These are phyloP conservation scores for Xylaria sp. DNA, from an alignment of 2,329 filamentous ascomycete genomes.

Conservation along the genomic window DNA sequence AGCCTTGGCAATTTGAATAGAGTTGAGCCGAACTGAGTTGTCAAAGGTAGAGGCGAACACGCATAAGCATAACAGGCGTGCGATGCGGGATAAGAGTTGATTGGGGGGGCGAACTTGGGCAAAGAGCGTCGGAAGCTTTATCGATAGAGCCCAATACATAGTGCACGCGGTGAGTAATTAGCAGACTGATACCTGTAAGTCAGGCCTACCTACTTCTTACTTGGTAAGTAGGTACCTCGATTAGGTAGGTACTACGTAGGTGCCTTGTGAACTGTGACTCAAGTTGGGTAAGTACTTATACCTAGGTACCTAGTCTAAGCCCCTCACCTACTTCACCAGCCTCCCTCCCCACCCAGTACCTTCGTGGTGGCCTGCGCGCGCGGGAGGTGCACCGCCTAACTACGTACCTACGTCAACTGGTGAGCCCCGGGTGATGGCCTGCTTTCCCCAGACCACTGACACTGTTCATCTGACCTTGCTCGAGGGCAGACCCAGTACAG, in stretches of 20 bases:
- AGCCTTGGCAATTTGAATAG: neutral
- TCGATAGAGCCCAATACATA: slow-evolving; percentile 5
- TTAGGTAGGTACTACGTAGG: neutral
- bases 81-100: neutral
- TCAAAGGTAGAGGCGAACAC: neutral
- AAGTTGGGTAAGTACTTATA: too few relatives aligned
- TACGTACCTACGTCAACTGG: slow-evolving; percentile 15
- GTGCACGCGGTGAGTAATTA: neutral
- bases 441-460: slow-evolving; percentile 16
- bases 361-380: too few relatives aligned
- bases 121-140: slow-evolving; percentile 18
- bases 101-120: slow-evolving; percentile 3
- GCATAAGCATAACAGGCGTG: neutral
- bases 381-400: neutral
- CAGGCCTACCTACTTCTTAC: too few relatives aligned
- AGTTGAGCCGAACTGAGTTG: neutral
- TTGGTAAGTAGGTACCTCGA: neutral
- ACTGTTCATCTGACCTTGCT: slow-evolving; percentile 18
- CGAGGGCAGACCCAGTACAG: neutral
- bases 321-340: too few relatives aligned
- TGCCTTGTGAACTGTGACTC: too few relatives aligned
- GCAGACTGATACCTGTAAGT: neutral
- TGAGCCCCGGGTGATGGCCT: slow-evolving; percentile 22
- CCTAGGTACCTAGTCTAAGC: neutral
- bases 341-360: too few relatives aligned